Percentiles rank a stretch among this genome's conserved stretches.
These are phyloP conservation scores for Penicillium olsonii DNA, from an alignment of 2,329 filamentous ascomycete genomes.

Conservation along the genomic window DNA sequence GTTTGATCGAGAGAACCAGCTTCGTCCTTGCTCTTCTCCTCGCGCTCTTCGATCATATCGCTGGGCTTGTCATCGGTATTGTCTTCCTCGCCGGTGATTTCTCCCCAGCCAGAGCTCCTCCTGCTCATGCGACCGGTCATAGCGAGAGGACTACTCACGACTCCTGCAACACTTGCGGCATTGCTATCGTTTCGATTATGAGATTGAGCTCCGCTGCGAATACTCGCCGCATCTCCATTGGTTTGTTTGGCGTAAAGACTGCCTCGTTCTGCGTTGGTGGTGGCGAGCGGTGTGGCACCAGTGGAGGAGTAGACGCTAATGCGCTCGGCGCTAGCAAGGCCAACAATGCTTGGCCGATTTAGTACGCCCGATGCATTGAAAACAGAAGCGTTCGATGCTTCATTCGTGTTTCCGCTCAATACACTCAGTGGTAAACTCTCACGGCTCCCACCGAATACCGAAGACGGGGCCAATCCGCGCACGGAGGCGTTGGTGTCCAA, in stretches of 20 bases:
- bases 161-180: constrained; percentile 67
- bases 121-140: constrained; percentile 43
- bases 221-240: constrained; percentile 69
- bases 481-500: constrained; percentile 68
- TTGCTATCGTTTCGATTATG: constrained; percentile 82
- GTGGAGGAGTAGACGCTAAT: constrained; percentile 75
- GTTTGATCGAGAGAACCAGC: constrained; percentile 13
- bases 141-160: constrained; percentile 62
- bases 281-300: constrained; percentile 58
- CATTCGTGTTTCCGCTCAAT: constrained; percentile 56
- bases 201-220: constrained; percentile 74
- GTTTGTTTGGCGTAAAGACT: constrained; percentile 70
- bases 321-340: constrained; percentile 59
- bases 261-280: constrained; percentile 72
- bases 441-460: constrained; percentile 64
- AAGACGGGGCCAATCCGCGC: constrained; percentile 63
- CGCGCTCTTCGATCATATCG: constrained; percentile 25
- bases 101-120: constrained; percentile 48
- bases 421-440: constrained; percentile 66
- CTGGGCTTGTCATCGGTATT: constrained; percentile 34
- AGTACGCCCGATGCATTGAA: constrained; percentile 42
- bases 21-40: constrained; percentile 36
- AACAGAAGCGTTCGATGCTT: constrained; percentile 45
- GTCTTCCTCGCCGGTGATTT: constrained; percentile 42
- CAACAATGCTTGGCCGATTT: constrained; percentile 54